phyloP scores from a whole-genome alignment of 768 basidiomycete species.

The Tricholoma saponaceum region DNA sequence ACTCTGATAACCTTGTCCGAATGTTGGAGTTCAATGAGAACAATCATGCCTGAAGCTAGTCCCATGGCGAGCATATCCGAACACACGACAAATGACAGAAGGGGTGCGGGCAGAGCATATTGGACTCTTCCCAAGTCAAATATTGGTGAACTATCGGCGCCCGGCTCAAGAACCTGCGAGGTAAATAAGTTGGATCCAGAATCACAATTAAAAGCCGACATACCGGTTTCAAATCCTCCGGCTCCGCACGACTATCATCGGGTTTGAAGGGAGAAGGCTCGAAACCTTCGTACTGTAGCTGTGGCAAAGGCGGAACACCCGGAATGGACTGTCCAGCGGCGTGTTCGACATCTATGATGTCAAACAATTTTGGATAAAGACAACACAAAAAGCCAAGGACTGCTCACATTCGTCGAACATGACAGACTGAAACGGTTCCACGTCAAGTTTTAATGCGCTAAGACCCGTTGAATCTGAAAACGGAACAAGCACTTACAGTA shows the following conservation, averaged over 20 bases:
- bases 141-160: conserved; percentile 47
- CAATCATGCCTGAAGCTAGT: conserved; percentile 66
- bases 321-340: conserved; percentile 46
- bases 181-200: not conserved
- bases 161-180: conserved; percentile 26
- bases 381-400: conserved; percentile 8
- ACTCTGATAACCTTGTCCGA: conserved; percentile 85
- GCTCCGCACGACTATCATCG: conserved; percentile 43
- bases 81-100: conserved; percentile 77
- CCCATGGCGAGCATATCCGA: conserved; percentile 89
- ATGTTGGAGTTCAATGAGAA: conserved; percentile 86
- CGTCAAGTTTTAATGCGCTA: not conserved
- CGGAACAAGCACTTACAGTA: too few relatives aligned
- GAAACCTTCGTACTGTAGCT: conserved; percentile 84
- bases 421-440: not conserved
- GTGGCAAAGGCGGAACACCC: conserved; percentile 40
- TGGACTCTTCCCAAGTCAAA: conserved; percentile 89
- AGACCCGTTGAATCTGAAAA: too few relatives aligned
- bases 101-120: conserved; percentile 80
- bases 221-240: conserved; percentile 33
- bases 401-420: conserved; percentile 71
- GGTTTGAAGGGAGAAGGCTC: conserved; percentile 64
- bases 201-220: not conserved
- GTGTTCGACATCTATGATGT: conserved; percentile 80
- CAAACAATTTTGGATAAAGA: conserved; percentile 3